Percentiles rank a stretch among this genome's conserved stretches.
Evolutionary conservation across 2,329 filamentous ascomycete species (phyloP).

Genomic region (Trichothecium sympodiale): DNA sequence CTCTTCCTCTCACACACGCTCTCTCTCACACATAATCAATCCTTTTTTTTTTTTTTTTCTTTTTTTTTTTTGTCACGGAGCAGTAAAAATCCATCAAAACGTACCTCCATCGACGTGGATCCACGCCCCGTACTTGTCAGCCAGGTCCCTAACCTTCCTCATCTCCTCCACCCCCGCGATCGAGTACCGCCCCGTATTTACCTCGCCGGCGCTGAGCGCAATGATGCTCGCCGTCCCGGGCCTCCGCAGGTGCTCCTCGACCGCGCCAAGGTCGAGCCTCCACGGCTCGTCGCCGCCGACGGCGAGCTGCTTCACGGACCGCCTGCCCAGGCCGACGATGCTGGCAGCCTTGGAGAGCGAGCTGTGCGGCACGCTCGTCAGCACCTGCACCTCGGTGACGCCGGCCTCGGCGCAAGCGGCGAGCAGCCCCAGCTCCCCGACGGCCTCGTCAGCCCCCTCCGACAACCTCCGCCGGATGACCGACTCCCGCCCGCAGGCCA

Average conservation of each 20-base stretch:
- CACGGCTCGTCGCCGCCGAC: conserved; percentile 46
- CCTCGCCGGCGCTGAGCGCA: conserved; percentile 73
- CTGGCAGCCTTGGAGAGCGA: conserved; percentile 76
- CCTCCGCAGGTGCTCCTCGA: conserved; percentile 48
- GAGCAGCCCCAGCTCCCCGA: conserved; percentile 61
- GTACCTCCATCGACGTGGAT: conserved; percentile 74
- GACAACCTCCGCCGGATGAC: conserved; percentile 32
- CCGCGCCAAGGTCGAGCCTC: conserved; percentile 53
- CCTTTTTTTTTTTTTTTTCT: not conserved
- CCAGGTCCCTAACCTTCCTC: conserved; percentile 52
- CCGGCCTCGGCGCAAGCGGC: conserved; percentile 53
- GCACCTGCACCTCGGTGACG: conserved; percentile 58
- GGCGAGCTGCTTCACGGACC: conserved; percentile 51
- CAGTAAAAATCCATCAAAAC: too few relatives aligned
- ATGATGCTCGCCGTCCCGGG: conserved; percentile 59
- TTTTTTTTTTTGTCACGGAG: too few relatives aligned
- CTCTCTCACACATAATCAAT: not conserved
- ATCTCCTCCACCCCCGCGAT: conserved; percentile 47
- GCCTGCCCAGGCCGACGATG: conserved; percentile 66
- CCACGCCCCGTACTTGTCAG: conserved; percentile 68
- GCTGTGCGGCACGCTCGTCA: conserved; percentile 76
- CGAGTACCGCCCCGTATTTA: conserved; percentile 80
- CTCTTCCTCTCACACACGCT: conserved; percentile 1
- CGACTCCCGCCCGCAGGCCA: conserved; percentile 53
- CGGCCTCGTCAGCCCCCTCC: conserved; percentile 12